Evolutionary conservation across 2,329 filamentous ascomycete species (phyloP).

Genomic region (Sclerotinia borealis): DNA sequence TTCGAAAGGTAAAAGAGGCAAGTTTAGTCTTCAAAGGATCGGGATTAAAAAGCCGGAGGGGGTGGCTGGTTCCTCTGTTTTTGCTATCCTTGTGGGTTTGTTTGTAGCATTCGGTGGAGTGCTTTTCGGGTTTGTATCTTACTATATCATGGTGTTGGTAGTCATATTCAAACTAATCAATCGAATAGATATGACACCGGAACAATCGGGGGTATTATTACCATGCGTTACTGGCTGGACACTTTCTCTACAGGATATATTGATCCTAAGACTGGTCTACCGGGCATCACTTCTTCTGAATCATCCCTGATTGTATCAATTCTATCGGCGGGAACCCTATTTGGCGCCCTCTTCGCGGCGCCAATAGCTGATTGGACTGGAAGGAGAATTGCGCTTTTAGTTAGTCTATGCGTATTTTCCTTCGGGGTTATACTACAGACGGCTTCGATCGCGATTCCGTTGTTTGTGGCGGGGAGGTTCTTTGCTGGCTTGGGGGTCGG

Average conservation of each 20-base stretch:
- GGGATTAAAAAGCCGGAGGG: slow-evolving; percentile 41
- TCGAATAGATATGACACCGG: slow-evolving; percentile 47
- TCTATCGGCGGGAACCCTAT: slow-evolving; percentile 73
- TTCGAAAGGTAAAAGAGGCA: neutral
- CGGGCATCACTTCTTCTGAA: slow-evolving; percentile 45
- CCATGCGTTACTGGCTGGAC: slow-evolving; percentile 45
- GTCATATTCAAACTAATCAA: neutral
- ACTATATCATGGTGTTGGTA: neutral
- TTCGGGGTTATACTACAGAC: slow-evolving; percentile 63
- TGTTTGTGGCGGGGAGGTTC: slow-evolving; percentile 68
- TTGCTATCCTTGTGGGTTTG: slow-evolving; percentile 52
- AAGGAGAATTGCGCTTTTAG: slow-evolving; percentile 54
- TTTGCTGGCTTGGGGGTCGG: slow-evolving; percentile 70
- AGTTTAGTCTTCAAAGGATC: neutral
- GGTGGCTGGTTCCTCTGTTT: slow-evolving; percentile 53
- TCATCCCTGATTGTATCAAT: slow-evolving; percentile 61
- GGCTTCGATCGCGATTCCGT: slow-evolving; percentile 51
- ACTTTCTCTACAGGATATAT: slow-evolving; percentile 48
- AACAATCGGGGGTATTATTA: slow-evolving; percentile 51
- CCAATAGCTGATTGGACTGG: slow-evolving; percentile 37
- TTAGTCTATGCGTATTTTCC: slow-evolving; percentile 59
- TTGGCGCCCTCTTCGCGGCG: slow-evolving; percentile 46
- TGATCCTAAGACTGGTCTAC: slow-evolving; percentile 37
- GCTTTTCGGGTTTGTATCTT: slow-evolving; percentile 44
- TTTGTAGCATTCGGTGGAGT: slow-evolving; percentile 58